Evolutionary conservation across 352 stramenopile genomes (phyloP), one percentile per base, ranked within the genome.

Genomic region (Blastocystis sp.): DNA sequence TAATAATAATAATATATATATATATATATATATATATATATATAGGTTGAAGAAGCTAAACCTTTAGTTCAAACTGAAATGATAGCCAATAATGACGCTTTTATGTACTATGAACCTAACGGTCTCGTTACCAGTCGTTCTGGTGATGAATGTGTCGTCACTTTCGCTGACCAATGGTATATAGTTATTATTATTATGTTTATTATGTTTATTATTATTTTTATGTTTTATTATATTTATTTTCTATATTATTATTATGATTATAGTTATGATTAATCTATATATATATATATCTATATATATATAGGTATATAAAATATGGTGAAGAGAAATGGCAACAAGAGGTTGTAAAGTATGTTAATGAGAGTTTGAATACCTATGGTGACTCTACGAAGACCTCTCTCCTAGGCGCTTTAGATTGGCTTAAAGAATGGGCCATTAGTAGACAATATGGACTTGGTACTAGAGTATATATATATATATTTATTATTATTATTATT

Each of bases 131-230:
- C 96, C 67, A 93, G 81, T 35, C 83, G 89, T 58, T 84, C 77
- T 2, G 92, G 93, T 33, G 92, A 99, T 66, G 91, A 97, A 70
- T 99, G 92, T 68, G 88, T 98, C 2, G 92, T 99, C 33, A 91
- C 91, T 18, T 85, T 94, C 25, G 82, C 93, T 45, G 91, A 99
- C 78, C 91, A 99, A 76, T 98, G 89, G 91, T 98, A 96, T 69
- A 74, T n/a, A n/a, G n/a, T n/a, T n/a, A n/a, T n/a, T n/a, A n/a
- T n/a, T n/a, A n/a, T n/a, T n/a, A n/a, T n/a, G n/a, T n/a, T n/a
- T n/a, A n/a, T n/a, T n/a, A n/a, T n/a, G n/a, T n/a, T n/a, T n/a
- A n/a, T n/a, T n/a, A n/a, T n/a, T n/a, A n/a, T n/a, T n/a, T n/a
- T n/a, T n/a, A n/a, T n/a, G n/a, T n/a, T n/a, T n/a, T n/a, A n/a